Evolutionary conservation across 495 filamentous ascomycete genomes (phyloP).

Genomic region (Cladorrhinum samala): DNA sequence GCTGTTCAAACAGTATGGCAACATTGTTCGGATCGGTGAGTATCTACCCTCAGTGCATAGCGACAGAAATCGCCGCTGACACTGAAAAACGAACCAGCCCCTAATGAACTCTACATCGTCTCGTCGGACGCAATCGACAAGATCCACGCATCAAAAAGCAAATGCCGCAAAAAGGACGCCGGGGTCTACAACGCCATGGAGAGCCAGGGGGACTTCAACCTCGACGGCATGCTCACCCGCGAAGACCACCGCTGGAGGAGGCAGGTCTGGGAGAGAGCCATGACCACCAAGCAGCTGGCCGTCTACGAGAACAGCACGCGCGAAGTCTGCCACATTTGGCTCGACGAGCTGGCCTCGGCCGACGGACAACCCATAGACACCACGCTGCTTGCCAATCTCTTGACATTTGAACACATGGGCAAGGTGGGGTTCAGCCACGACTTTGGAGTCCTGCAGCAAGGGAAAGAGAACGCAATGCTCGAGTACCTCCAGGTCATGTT

Average conservation of each 20-base stretch:
- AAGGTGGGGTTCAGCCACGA: constrained; percentile 16
- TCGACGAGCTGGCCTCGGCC: constrained; percentile 6
- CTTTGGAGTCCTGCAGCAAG: constrained; percentile 10
- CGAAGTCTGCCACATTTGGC: constrained; percentile 66
- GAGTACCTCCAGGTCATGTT: constrained; percentile 20
- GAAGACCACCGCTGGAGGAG: constrained; percentile 19
- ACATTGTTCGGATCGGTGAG: constrained; percentile 31
- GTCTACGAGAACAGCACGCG: constrained; percentile 67
- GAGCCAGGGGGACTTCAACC: constrained; percentile 17
- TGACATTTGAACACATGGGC: constrained; percentile 22
- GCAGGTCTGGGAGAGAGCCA: constrained; percentile 18
- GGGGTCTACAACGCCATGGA: constrained; percentile 11
- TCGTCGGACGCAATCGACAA: constrained; percentile 8
- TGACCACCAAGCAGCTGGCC: constrained; percentile 40
- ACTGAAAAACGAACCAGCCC: not conserved
- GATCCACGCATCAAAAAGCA: constrained; percentile 11
- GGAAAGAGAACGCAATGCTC: constrained; percentile 15
- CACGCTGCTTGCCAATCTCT: constrained; percentile 16
- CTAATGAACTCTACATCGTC: constrained; percentile 18
- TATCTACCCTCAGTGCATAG: no score
- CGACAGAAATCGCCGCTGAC: not conserved
- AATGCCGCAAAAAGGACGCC: constrained; percentile 11
- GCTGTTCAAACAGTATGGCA: constrained; percentile 32
- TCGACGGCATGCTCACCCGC: constrained; percentile 18
- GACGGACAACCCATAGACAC: constrained; percentile 12